Evolutionary conservation across 2,329 filamentous ascomycete species (phyloP).

Genomic region (Acephala macrosclerotiorum): DNA sequence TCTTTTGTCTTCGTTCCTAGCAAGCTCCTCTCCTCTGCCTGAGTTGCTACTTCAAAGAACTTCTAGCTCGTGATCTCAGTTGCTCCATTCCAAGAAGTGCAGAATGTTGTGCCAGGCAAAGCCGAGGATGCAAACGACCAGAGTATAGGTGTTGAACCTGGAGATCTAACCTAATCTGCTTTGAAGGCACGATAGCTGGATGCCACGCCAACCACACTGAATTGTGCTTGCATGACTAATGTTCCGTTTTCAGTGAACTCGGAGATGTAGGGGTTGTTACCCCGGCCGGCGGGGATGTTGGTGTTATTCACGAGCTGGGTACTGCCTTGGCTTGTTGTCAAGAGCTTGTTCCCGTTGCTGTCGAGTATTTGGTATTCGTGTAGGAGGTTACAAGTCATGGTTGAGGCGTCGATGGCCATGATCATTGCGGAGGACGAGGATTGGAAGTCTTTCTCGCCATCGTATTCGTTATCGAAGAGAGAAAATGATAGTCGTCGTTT

Average conservation of each 20-base stretch:
- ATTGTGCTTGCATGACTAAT: background rate
- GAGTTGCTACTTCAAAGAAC: background rate
- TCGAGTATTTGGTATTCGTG: too few species aligned
- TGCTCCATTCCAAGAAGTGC: constrained; percentile 15
- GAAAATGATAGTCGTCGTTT: too few species aligned
- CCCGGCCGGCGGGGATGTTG: constrained; percentile 11
- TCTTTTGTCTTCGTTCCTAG: background rate
- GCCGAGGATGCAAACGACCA: background rate
- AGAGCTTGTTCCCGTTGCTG: too few species aligned
- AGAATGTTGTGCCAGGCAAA: background rate
- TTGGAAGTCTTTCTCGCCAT: background rate
- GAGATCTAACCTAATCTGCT: background rate
- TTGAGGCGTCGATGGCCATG: too few species aligned
- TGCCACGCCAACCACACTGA: background rate
- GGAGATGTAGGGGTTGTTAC: background rate
- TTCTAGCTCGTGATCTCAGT: background rate
- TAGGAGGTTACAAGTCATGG: too few species aligned
- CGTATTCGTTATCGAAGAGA: constrained; percentile 12
- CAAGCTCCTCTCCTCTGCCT: background rate
- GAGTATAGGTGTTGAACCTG: background rate
- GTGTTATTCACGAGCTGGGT: constrained; percentile 5
- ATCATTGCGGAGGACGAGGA: too few species aligned
- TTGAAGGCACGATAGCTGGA: constrained; percentile 15
- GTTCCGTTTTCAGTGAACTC: constrained; percentile 10
- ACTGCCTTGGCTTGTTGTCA: background rate